These are phyloP conservation scores for Beauveria varroae DNA, from an alignment of 2,329 filamentous ascomycete genomes.

Conservation along the genomic window DNA sequence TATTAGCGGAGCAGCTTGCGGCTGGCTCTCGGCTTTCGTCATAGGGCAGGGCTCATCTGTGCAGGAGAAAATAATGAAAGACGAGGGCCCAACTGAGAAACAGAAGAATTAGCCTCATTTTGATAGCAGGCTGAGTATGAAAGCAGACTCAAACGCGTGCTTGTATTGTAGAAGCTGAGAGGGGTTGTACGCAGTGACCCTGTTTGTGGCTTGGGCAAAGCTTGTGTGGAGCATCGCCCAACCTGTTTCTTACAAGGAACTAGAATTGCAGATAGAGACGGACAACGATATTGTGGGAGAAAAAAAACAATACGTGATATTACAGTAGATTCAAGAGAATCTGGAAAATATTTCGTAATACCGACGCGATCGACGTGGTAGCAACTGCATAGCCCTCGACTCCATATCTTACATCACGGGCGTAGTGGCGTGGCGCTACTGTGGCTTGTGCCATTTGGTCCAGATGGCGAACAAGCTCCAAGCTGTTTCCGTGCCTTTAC, in stretches of 20 bases:
- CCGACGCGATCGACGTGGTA: neutral
- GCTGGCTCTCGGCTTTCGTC: neutral
- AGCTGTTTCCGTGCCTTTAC: neutral
- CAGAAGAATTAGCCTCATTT: neutral
- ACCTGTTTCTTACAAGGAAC: too few relatives aligned
- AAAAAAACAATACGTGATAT: too few relatives aligned
- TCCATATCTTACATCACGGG: neutral
- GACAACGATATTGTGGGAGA: too few relatives aligned
- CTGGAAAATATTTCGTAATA: too few relatives aligned
- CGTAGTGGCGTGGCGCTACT: neutral
- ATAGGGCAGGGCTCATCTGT: neutral
- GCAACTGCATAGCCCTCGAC: neutral
- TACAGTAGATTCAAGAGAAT: too few relatives aligned
- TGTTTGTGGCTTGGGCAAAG: neutral
- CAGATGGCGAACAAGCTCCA: neutral
- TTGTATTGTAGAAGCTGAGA: neutral
- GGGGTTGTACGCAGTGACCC: neutral
- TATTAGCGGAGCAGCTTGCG: neutral
- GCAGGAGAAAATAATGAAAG: slow-evolving; percentile 2
- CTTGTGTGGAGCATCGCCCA: neutral
- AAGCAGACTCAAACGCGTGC: neutral
- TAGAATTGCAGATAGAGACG: too few relatives aligned
- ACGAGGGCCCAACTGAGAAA: neutral
- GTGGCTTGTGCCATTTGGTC: neutral
- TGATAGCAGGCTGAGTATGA: neutral